A percentile compares a stretch with the other conserved stretches of the same genome.
These are phyloP conservation scores for Jasminum sambac DNA, from an alignment of 257 asterid species.

Conservation along the genomic window DNA sequence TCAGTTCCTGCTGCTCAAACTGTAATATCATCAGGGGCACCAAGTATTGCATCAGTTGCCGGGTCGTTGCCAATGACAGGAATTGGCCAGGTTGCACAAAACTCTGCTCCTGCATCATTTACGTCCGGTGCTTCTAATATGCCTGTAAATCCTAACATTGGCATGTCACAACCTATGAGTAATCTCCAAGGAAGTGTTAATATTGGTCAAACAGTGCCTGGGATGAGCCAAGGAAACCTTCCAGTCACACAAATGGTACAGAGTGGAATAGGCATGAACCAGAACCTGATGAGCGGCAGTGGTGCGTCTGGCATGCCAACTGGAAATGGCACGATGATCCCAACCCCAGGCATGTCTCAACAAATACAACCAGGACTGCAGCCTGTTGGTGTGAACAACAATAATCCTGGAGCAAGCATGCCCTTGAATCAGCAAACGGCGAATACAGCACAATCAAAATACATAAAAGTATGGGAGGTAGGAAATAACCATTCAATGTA, in stretches of 20 bases:
- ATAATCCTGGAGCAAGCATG: slow-evolving; percentile 51
- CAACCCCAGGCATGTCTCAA: slow-evolving; percentile 68
- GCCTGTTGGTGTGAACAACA: slow-evolving; percentile 40
- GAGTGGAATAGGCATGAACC: slow-evolving; percentile 63
- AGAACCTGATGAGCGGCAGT: slow-evolving; percentile 49
- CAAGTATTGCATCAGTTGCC: slow-evolving; percentile 56
- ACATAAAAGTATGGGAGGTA: slow-evolving; percentile 52
- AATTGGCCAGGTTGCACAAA: slow-evolving; percentile 49
- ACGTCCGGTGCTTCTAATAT: slow-evolving; percentile 54
- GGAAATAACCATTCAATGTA: neutral
- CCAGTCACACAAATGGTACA: slow-evolving; percentile 73
- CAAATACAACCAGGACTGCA: slow-evolving; percentile 48
- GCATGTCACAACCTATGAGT: slow-evolving; percentile 61
- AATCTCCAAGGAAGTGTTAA: slow-evolving; percentile 62
- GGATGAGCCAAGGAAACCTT: slow-evolving; percentile 70
- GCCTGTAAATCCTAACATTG: slow-evolving; percentile 50
- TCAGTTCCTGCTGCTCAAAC: slow-evolving; percentile 73
- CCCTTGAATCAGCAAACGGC: slow-evolving; percentile 38
- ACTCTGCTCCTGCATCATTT: slow-evolving; percentile 61
- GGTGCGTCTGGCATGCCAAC: slow-evolving; percentile 46
- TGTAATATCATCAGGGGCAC: slow-evolving; percentile 62
- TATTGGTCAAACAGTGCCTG: slow-evolving; percentile 66
- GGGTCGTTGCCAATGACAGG: slow-evolving; percentile 62
- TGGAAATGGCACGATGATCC: slow-evolving; percentile 67
- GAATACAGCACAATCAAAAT: slow-evolving; percentile 37